Conservation (phyloP, 257 asterid species). For the Asclepias syriaca region DNA sequence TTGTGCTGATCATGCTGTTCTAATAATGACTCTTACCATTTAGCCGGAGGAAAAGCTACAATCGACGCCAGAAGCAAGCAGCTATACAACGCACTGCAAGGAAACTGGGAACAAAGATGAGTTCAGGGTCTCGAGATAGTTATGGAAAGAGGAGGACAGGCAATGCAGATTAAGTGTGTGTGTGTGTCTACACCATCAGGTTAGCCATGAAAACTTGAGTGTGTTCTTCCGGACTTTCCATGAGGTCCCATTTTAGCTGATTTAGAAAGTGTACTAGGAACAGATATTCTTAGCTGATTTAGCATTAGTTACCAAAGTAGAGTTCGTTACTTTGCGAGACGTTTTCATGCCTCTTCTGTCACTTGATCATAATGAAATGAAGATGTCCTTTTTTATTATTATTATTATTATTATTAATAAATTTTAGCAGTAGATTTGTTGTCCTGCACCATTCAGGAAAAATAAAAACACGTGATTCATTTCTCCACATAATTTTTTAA, state of each 20-base stretch:
- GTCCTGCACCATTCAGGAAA: too few relatives aligned
- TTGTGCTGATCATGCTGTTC: neutral
- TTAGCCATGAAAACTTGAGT: constrained; percentile 10
- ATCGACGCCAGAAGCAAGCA: constrained; percentile 56
- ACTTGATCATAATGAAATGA: neutral
- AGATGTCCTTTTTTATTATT: too few relatives aligned
- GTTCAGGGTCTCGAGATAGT: constrained; percentile 30
- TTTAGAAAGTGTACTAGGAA: neutral
- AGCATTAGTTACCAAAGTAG: neutral
- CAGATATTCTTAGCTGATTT: neutral
- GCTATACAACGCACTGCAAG: constrained; percentile 56
- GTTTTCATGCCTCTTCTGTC: neutral
- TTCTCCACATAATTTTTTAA: too few relatives aligned
- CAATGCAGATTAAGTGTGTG: constrained; percentile 28
- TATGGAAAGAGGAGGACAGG: constrained; percentile 33
- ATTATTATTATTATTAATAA: too few relatives aligned
- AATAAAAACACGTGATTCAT: too few relatives aligned
- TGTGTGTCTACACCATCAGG: constrained; percentile 24
- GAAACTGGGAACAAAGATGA: constrained; percentile 52
- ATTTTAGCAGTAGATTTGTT: too few relatives aligned
- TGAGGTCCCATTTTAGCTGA: neutral
- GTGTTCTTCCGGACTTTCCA: neutral
- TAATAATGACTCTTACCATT: constrained; percentile 19
- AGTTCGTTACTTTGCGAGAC: neutral
- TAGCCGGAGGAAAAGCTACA: constrained; percentile 59